A percentile compares a stretch with the other conserved stretches of the same genome.
phyloP scores from a whole-genome alignment of 257 asterid genomes.

The Jacaranda mimosifolia region DNA sequence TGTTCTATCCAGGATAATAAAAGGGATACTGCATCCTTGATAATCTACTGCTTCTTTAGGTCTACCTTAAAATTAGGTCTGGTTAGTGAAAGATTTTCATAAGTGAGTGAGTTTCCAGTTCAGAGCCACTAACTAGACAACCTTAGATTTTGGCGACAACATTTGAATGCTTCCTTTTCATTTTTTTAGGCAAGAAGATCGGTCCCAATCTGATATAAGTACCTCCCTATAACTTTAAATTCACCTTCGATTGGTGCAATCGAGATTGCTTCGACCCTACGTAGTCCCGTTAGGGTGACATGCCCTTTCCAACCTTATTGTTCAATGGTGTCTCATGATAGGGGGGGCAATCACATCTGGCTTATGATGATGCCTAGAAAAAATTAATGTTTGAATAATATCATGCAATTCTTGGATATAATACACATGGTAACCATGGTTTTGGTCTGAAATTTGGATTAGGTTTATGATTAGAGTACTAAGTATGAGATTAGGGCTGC shows the following conservation, averaged over 20 bases:
- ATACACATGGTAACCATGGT: slow-evolving; percentile 52
- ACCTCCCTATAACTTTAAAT: too few relatives aligned
- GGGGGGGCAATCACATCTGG: slow-evolving; percentile 53
- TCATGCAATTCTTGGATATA: slow-evolving; percentile 26
- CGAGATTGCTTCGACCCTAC: too few relatives aligned
- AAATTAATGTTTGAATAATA: slow-evolving; percentile 27
- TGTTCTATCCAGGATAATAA: background rate
- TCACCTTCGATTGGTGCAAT: too few relatives aligned
- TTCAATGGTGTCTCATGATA: slow-evolving; percentile 46
- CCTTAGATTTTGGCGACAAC: background rate
- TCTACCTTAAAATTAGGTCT: background rate
- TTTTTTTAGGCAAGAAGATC: too few relatives aligned
- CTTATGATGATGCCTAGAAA: slow-evolving; percentile 41
- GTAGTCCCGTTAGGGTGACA: background rate
- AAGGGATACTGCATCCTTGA: background rate
- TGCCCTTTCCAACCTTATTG: background rate
- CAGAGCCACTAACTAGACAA: background rate
- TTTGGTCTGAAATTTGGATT: slow-evolving; percentile 49
- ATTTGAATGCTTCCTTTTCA: too few relatives aligned
- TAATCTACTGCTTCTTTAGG: background rate
- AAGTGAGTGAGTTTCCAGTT: slow-evolving; percentile 19
- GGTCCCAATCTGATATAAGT: too few relatives aligned
- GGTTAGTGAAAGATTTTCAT: background rate
- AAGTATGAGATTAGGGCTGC: slow-evolving; percentile 26
- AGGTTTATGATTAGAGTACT: slow-evolving; percentile 43